Percentiles rank a stretch among this genome's conserved stretches.
These are phyloP conservation scores for Wickerhamomyces tratensis DNA, from an alignment of 805 yeast genomes.

Conservation along the genomic window DNA sequence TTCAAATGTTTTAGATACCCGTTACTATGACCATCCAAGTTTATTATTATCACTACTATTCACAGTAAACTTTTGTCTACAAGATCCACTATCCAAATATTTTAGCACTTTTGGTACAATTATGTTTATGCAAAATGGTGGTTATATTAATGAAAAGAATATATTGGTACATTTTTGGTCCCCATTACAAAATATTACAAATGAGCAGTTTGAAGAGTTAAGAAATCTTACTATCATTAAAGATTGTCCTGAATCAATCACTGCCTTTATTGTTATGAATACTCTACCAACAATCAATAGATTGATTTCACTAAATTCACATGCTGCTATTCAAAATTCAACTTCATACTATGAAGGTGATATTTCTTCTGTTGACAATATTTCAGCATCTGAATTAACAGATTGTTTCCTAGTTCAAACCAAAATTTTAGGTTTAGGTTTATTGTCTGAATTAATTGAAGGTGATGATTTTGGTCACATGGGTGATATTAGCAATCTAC, in stretches of 20 bases:
- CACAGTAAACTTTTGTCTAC: slow-evolving; percentile 24
- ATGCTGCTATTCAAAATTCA: slow-evolving; percentile 8
- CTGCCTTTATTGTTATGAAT: slow-evolving; percentile 30
- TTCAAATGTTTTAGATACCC: slow-evolving; percentile 13
- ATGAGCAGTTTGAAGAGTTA: slow-evolving; percentile 18
- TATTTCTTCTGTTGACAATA: slow-evolving; percentile 8
- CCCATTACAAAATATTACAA: slow-evolving; percentile 13
- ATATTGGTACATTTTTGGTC: slow-evolving; percentile 18
- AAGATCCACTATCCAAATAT: slow-evolving; percentile 22
- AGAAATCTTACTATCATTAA: slow-evolving; percentile 27
- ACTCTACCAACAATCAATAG: slow-evolving; percentile 32
- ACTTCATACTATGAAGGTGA: slow-evolving; percentile 30
- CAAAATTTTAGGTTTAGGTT: slow-evolving; percentile 29
- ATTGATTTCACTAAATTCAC: slow-evolving; percentile 18
- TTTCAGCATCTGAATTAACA: slow-evolving; percentile 9
- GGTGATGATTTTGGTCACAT: slow-evolving; percentile 17
- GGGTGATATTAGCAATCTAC: slow-evolving; percentile 18
- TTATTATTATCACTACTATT: slow-evolving; percentile 27
- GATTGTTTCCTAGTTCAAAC: slow-evolving; percentile 28
- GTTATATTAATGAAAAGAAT: slow-evolving; percentile 27
- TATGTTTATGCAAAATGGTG: slow-evolving; percentile 42
- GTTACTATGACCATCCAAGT: slow-evolving; percentile 15
- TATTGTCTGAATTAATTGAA: slow-evolving; percentile 24
- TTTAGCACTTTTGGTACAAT: slow-evolving; percentile 30
- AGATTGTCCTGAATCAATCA: slow-evolving; percentile 26